Evolutionary conservation across 2,329 filamentous ascomycete genomes (phyloP), one percentile per base, ranked within the genome.

Genomic region (Microdochium nivale): DNA sequence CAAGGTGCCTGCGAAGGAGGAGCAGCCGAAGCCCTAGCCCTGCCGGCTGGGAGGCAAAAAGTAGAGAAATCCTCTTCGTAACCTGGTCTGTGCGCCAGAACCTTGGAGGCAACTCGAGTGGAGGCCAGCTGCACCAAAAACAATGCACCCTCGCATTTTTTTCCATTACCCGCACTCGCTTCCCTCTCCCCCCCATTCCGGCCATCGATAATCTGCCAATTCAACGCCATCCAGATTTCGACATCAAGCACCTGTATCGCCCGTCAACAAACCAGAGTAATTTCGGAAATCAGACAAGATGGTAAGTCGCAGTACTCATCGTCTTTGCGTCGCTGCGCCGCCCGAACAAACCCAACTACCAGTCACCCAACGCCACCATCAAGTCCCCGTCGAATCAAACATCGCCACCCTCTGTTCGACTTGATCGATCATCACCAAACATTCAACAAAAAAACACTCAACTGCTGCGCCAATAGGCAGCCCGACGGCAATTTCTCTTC

Each of bases 261-360:
- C 62, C 70, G 66, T 63, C 64, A 64, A 67, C 64, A 59, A 60
- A 63, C 58, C 64, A 67, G 67, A 66, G 57, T 65, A 70, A 55
- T 57, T 50, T 60, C 66, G 64, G 69, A 67, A 76, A 76, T 78
- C 72, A 79, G 76, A 76, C 81, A 86, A 84, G 71, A 86, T 86
- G 83, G 83, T 86, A 80, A 83, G 81, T 67, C 35, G n/a, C 44
- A 57, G 47, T 44, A 32, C 13, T 37, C 44, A 52, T 30, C 43
- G 25, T 21, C 25, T 19, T 35, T 14, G 23, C 7, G 21, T 19
- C 24, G 54, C 37, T 47, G 30, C 25, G 49, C 40, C 48, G 48
- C 48, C 40, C 19, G 25, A 24, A 21, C 50, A 30, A 24, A 21
- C 50, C 43, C 32, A 40, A 44, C 40, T 53, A 49, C 57, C 52